Percentiles rank a stretch among this genome's conserved stretches.
Evolutionary conservation across 345 rosid species (phyloP).

Genomic region (Dimocarpus longan): DNA sequence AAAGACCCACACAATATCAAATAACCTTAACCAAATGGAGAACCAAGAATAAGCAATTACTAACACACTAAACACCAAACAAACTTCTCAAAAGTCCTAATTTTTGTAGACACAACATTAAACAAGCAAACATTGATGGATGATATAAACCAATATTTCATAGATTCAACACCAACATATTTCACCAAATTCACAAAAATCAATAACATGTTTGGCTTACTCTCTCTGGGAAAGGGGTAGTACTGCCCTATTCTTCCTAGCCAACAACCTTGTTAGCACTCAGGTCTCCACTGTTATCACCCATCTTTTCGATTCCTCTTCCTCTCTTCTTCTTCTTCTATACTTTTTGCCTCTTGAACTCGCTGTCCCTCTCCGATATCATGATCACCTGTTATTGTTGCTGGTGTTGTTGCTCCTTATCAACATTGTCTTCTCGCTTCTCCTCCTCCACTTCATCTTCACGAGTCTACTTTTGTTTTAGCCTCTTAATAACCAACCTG

Average conservation of each 20-base stretch:
- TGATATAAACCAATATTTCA: neutral
- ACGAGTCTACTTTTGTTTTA: slow-evolving; percentile 36
- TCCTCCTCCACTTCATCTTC: neutral
- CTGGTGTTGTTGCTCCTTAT: neutral
- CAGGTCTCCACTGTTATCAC: slow-evolving; percentile 66
- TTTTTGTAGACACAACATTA: neutral
- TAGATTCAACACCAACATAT: neutral
- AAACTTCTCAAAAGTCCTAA: neutral
- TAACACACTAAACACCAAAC: neutral
- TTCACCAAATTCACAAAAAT: neutral
- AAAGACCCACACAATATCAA: too few species aligned
- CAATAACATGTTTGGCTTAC: slow-evolving; percentile 32
- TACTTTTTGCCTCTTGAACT: slow-evolving; percentile 20
- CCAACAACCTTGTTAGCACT: slow-evolving; percentile 75
- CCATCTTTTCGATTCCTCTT: slow-evolving; percentile 51
- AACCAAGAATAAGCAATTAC: neutral
- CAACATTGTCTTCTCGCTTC: slow-evolving; percentile 7
- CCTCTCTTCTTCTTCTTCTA: slow-evolving; percentile 28
- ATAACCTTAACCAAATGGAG: neutral
- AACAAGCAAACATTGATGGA: neutral
- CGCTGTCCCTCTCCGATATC: slow-evolving; percentile 35
- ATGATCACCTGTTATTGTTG: slow-evolving; percentile 32
- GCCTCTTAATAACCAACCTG: slow-evolving; percentile 48
- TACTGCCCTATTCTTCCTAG: slow-evolving; percentile 82
- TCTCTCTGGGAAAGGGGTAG: slow-evolving; percentile 85